phyloP scores from a whole-genome alignment of 345 rosid species.

The Toxicodendron radicans region DNA sequence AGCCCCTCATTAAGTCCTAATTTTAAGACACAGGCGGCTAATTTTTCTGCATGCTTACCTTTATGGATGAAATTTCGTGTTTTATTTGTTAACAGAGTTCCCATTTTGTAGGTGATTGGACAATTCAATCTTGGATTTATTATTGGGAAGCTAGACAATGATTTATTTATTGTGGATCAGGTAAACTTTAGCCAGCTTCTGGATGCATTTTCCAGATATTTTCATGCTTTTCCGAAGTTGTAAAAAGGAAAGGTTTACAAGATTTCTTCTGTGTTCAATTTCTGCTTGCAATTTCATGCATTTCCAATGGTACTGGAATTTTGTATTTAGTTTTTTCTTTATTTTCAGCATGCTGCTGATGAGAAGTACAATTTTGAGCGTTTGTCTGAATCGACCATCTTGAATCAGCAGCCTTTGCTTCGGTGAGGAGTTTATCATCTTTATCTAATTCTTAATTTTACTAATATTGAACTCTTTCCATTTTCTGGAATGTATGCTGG shows the following conservation, averaged over 20 bases:
- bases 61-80: slow-evolving; percentile 5
- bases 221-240: slow-evolving; percentile 1
- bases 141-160: slow-evolving; percentile 83
- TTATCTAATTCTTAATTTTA: slow-evolving; percentile 15
- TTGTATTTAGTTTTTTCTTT: slow-evolving; percentile 17
- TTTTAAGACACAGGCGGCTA: background rate
- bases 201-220: slow-evolving; percentile 13
- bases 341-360: slow-evolving; percentile 95
- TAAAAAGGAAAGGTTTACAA: background rate
- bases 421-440: slow-evolving; percentile 55
- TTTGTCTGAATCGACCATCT: slow-evolving; percentile 75
- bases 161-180: slow-evolving; percentile 98
- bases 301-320: slow-evolving; percentile 1
- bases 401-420: slow-evolving; percentile 94
- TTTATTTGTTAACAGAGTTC: slow-evolving; percentile 11
- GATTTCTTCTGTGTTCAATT: slow-evolving; percentile 14
- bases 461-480: background rate
- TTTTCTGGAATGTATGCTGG: slow-evolving; percentile 1
- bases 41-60: slow-evolving; percentile 9
- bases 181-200: slow-evolving; percentile 39
- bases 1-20: background rate
- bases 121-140: slow-evolving; percentile 98
- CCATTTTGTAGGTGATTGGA: slow-evolving; percentile 69
- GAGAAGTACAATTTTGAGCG: slow-evolving; percentile 95
- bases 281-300: slow-evolving; percentile 6